Base-by-base conservation (phyloP, 164 flowering plant species). In the Brasenia schreberi region DNA sequence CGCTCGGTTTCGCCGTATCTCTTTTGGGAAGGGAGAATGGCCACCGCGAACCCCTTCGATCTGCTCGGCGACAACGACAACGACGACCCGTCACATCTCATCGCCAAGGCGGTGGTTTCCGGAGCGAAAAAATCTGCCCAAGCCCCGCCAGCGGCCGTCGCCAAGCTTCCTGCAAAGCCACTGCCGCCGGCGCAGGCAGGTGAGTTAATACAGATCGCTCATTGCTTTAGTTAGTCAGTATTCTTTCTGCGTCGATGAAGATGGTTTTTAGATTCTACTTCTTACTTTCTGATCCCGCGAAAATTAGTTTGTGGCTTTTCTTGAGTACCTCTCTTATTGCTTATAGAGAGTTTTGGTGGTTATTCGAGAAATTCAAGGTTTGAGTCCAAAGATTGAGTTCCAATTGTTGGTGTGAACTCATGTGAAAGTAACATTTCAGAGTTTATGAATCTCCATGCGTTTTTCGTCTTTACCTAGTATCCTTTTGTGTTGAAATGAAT, bases 151-250 rank as follows among this genome's bases (percentile, higher is more conserved):
- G 10, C 56, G 56, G 67, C 65, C 16, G 63, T 43, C 53, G 71
- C 73, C 27, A 70, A 72, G 67, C 45, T 77, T 43, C 97, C 97
- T 0, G 64, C 90, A 61, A 87, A 86, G 79, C 93, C 96, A 4
- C 79, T 76, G 7, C 90, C 94, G 66, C 94, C 92, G 2, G 75
- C 91, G 67, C 90, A 90, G 75, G 86, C 93, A 74, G 92, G 96
- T 90, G 67, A 80, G 81, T 63, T 64, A 33, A 33, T 2, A 33
- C 39, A 33, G 39, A 33, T 33, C 33, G 3, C 39, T 56, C 59
- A 4, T 27, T 45, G 63, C 39, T 60, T 59, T 27, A 11, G 49
- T 72, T 10, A 43, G 7, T 27, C 62, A 62, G 3, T 65, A 14
- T 19, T 18, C 7, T 0, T 66, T 19, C 18, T 27, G 5, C 23